Evolutionary conservation across 139 green algal species (phyloP).

Genomic region (Parachlorella kessleri): DNA sequence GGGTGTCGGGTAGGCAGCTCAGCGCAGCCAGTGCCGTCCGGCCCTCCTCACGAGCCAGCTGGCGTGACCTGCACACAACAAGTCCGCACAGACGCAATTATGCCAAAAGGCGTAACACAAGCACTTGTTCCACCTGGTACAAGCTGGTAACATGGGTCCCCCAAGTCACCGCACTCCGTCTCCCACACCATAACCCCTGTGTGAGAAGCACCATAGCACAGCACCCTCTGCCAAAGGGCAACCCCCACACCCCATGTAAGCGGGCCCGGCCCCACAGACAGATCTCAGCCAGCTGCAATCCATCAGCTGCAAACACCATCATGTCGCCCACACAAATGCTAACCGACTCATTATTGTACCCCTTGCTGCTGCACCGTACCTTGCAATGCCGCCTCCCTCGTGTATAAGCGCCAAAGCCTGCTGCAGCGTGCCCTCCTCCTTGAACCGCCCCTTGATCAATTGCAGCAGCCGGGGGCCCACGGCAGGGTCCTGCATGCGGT

Average conservation of each 20-base stretch:
- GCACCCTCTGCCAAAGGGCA: background rate
- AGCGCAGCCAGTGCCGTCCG: slow-evolving; percentile 72
- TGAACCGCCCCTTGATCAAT: slow-evolving; percentile 86
- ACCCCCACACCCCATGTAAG: no score
- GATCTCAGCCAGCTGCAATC: no score
- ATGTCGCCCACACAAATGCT: no score
- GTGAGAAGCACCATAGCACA: background rate
- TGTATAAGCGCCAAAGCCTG: slow-evolving; percentile 84
- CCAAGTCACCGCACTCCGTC: background rate
- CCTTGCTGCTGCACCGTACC: no score
- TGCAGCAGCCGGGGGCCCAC: slow-evolving; percentile 61
- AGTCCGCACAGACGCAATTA: background rate
- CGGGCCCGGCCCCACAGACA: no score
- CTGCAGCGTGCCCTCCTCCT: slow-evolving; percentile 75
- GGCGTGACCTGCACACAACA: slow-evolving; percentile 45
- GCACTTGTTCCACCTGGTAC: background rate
- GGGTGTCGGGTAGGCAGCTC: slow-evolving; percentile 69
- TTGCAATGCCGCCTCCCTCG: slow-evolving; percentile 64
- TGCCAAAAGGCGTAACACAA: background rate
- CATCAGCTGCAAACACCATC: no score
- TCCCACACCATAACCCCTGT: no score
- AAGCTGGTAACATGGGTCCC: no score
- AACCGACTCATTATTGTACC: no score
- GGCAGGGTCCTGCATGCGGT: slow-evolving; percentile 14
- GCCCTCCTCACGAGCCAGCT: slow-evolving; percentile 76